Base-by-base conservation (phyloP, 2,329 filamentous ascomycete species). In the Rutstroemia sp. region DNA sequence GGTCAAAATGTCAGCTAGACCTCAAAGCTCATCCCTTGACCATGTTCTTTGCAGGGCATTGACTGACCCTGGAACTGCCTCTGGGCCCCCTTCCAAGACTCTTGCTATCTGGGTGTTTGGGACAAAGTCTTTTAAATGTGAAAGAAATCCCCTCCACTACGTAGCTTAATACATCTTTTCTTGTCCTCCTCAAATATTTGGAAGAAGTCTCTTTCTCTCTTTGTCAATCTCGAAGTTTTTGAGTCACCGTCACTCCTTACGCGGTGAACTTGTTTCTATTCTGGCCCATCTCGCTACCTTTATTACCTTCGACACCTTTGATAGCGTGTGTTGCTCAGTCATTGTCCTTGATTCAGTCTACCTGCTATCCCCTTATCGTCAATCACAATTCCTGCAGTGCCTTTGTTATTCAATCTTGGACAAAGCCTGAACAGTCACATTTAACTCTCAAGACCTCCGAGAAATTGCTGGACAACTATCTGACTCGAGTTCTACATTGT, bases 231-330 rank as follows among this genome's bases (percentile, higher is more conserved):
- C 21, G 4, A 27, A 49, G n/a, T 4, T 41, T 54, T 42, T 10
- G 7, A 23, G 42, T 49, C 34, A 27, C 63, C 63, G 66, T 71
- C 70, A 55, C 62, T 72, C 69, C 61, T 71, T 71, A 66, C 58
- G 63, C 64, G 63, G 59, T 63, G 34, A 16, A 14, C 57, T 48
- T 37, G 14, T 37, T 62, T 56, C 39, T 59, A 53, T 54, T 58
- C 46, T 42, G 37, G 19, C 48, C 37, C 16, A 23, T 34, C 37
- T 34, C 30, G 34, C 38, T 42, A 41, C 23, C 42, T 49, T 7
- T 42, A 14, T 52, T 42, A 18, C 19, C 25, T 52, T 19, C 14
- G 5, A 41, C 38, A 42, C 23, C n/a, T 41, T 49, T 34, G 27
- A 19, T 19, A 46, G 27, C 38, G 27, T 21, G 38, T 19, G 21